Percentiles rank a stretch among this genome's conserved stretches.
Evolutionary conservation across 305 asterid genomes (phyloP).

Genomic region (Nicotiana rustica): DNA sequence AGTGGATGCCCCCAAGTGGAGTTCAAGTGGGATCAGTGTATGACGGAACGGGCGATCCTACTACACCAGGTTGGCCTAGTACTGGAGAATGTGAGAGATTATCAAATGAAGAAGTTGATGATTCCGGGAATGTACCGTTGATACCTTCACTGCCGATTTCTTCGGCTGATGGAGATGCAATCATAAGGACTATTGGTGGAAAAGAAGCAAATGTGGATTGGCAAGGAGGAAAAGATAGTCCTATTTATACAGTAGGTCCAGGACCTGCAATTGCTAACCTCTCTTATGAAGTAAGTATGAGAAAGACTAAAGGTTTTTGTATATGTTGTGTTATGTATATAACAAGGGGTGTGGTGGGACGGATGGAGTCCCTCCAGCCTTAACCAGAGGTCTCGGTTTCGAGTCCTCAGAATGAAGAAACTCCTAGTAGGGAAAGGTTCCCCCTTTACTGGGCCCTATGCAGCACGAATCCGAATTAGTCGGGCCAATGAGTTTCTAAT

Average conservation of each 20-base stretch:
- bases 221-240: conserved; percentile 82
- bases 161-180: conserved; percentile 71
- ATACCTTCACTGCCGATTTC: conserved; percentile 87
- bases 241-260: conserved; percentile 75
- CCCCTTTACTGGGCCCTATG: no score
- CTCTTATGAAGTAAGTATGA: conserved; percentile 62
- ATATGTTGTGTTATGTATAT: not conserved
- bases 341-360: no score
- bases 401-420: no score
- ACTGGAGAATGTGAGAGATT: conserved; percentile 76
- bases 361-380: no score
- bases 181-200: conserved; percentile 69
- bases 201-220: conserved; percentile 68
- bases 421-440: no score
- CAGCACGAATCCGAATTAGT: no score
- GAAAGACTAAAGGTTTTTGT: not conserved
- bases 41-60: conserved; percentile 77
- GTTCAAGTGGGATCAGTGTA: conserved; percentile 83
- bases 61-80: conserved; percentile 95
- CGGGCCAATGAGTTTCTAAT: no score
- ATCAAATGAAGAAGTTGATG: conserved; percentile 65
- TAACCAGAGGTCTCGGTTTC: no score
- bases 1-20: conserved; percentile 93
- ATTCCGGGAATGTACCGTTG: conserved; percentile 69
- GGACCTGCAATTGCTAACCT: conserved; percentile 81